phyloP scores from a whole-genome alignment of 2,329 filamentous ascomycete species.

The Chaetomium sp. region DNA sequence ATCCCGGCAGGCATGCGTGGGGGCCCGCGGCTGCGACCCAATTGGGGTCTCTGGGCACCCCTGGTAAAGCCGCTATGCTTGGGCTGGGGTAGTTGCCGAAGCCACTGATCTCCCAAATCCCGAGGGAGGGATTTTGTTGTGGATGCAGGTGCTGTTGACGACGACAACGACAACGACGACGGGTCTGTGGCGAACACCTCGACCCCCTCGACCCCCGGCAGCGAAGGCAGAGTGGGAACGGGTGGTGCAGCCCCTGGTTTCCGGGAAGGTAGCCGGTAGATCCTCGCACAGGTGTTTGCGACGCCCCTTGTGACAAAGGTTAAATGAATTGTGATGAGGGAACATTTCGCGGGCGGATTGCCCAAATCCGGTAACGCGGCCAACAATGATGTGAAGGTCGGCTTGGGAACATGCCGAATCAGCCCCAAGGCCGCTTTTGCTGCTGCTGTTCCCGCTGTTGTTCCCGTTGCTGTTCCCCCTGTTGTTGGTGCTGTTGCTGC shows the following conservation, averaged over 20 bases:
- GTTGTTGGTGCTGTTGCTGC: too few species aligned
- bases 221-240: conserved; percentile 15
- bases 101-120: conserved; percentile 64
- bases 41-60: conserved; percentile 18
- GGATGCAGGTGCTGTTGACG: neutral
- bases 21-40: conserved; percentile 14
- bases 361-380: conserved; percentile 17
- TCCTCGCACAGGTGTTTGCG: conserved; percentile 64
- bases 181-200: conserved; percentile 44
- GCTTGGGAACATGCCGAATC: conserved; percentile 34
- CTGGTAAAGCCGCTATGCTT: conserved; percentile 16
- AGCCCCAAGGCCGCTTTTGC: conserved; percentile 19
- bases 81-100: conserved; percentile 32
- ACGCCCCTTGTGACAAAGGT: conserved; percentile 64
- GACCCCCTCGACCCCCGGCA: conserved; percentile 23
- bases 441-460: neutral
- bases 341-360: conserved; percentile 29
- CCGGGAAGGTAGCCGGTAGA: conserved; percentile 72
- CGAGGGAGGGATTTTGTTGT: conserved; percentile 30
- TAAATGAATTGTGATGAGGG: conserved; percentile 57
- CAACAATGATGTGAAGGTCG: conserved; percentile 31
- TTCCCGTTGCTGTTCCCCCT: too few species aligned
- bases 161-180: neutral
- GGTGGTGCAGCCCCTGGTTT: conserved; percentile 18
- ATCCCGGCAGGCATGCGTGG: conserved; percentile 23